These are phyloP conservation scores for Colletotrichum navitas DNA, from an alignment of 2,329 filamentous ascomycete species.

Conservation along the genomic window DNA sequence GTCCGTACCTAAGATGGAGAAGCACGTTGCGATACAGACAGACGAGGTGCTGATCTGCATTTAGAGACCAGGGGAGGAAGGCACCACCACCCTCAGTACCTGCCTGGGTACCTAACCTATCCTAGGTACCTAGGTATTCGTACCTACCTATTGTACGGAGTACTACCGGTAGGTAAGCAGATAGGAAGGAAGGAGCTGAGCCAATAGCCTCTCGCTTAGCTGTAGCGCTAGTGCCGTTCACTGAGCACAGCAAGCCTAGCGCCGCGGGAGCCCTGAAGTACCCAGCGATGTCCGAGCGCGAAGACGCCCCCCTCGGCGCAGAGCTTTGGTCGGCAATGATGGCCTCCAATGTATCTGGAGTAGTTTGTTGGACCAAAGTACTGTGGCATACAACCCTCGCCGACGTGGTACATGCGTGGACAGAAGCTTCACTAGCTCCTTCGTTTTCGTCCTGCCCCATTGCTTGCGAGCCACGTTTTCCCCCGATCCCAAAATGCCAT, in stretches of 20 bases:
- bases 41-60: not conserved
- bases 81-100: not conserved
- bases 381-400: not conserved
- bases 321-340: conserved; percentile 2
- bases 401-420: not conserved
- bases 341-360: not conserved
- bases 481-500: not conserved
- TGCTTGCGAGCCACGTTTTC: conserved; percentile 7
- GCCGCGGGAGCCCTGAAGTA: conserved; percentile 23
- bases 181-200: not conserved
- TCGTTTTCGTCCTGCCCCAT: not conserved
- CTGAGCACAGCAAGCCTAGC: conserved; percentile 3
- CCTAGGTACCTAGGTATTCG: too few species aligned
- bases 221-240: not conserved
- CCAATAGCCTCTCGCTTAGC: conserved; percentile 8
- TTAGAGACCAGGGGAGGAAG: not conserved
- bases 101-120: too few species aligned
- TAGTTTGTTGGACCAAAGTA: not conserved
- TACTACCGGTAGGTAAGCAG: not conserved
- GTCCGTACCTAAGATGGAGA: too few species aligned
- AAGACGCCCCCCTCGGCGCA: not conserved
- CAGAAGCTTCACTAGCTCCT: not conserved
- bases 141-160: too few species aligned
- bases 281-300: not conserved
- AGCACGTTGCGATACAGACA: not conserved